Conservation (phyloP, 2,329 filamentous ascomycete species). For the Huntiella decipiens region DNA sequence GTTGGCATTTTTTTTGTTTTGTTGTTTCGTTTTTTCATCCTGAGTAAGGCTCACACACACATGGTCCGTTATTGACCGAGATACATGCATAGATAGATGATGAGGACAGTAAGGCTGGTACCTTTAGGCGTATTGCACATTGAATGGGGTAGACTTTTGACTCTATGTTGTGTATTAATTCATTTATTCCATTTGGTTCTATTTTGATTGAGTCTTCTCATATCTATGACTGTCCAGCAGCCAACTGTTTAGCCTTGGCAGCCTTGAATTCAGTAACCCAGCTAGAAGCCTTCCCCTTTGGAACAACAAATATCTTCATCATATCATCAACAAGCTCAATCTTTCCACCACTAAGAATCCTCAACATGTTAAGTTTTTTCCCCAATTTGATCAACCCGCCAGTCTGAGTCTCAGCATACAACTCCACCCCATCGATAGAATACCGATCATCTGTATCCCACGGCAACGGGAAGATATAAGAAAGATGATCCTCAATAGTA, state of each 20-base stretch:
- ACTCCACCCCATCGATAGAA: slow-evolving; percentile 48
- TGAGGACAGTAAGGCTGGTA: too few species aligned
- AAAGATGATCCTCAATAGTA: slow-evolving; percentile 55
- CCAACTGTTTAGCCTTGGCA: slow-evolving; percentile 36
- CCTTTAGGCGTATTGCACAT: not conserved
- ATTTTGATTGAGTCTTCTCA: slow-evolving; percentile 3
- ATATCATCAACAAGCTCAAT: slow-evolving; percentile 78
- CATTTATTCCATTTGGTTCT: not conserved
- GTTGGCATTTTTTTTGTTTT: too few species aligned
- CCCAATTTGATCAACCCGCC: slow-evolving; percentile 80
- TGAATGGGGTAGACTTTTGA: slow-evolving; percentile 3
- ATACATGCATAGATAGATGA: too few species aligned
- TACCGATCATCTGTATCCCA: slow-evolving; percentile 65
- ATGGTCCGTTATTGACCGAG: not conserved
- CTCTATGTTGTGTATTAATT: slow-evolving; percentile 6
- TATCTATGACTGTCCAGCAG: too few species aligned
- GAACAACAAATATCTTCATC: slow-evolving; percentile 66
- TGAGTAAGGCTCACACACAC: not conserved
- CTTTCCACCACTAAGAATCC: slow-evolving; percentile 55
- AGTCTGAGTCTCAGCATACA: slow-evolving; percentile 65
- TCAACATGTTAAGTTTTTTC: slow-evolving; percentile 60
- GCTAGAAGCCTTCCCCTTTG: slow-evolving; percentile 43
- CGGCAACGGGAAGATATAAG: slow-evolving; percentile 70
- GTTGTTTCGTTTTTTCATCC: too few species aligned
- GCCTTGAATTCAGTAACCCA: slow-evolving; percentile 78